Conservation (phyloP, 1,139 yeast genomes). For the Kodamaea sp. region DNA sequence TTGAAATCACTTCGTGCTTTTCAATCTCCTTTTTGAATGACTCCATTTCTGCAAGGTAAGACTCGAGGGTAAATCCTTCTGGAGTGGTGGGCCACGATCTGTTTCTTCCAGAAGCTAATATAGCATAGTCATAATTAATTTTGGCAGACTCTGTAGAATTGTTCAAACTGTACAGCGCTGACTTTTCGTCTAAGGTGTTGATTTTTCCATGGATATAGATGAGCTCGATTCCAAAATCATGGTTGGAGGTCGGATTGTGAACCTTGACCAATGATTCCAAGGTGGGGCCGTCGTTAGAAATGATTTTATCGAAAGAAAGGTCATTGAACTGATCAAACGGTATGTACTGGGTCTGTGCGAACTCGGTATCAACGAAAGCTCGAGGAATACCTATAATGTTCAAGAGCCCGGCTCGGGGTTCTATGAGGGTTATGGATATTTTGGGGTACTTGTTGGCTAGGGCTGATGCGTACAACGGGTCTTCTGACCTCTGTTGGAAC, state of each 20-base stretch:
- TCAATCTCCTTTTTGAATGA: slow-evolving; percentile 26
- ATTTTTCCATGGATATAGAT: slow-evolving; percentile 45
- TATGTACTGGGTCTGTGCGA: slow-evolving; percentile 46
- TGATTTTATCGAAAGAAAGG: slow-evolving; percentile 29
- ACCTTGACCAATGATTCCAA: slow-evolving; percentile 13
- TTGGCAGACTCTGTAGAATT: slow-evolving; percentile 16
- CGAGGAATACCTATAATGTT: slow-evolving; percentile 54
- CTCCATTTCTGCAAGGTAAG: slow-evolving; percentile 36
- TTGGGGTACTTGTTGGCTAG: slow-evolving; percentile 14
- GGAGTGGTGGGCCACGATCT: slow-evolving; percentile 60
- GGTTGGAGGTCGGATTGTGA: slow-evolving; percentile 16
- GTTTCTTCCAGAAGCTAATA: slow-evolving; percentile 53
- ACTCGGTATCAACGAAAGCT: slow-evolving; percentile 46
- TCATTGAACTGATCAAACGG: slow-evolving; percentile 33
- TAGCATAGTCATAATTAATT: slow-evolving; percentile 49
- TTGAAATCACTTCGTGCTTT: slow-evolving; percentile 26
- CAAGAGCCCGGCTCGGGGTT: slow-evolving; percentile 54
- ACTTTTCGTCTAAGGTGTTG: slow-evolving; percentile 27
- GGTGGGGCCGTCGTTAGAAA: slow-evolving; percentile 24
- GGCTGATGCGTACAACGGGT: slow-evolving; percentile 13
- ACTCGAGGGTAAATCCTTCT: slow-evolving; percentile 28
- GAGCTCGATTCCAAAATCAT: slow-evolving; percentile 19
- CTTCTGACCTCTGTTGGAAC: slow-evolving; percentile 18
- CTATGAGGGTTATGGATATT: slow-evolving; percentile 44
- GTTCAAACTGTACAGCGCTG: slow-evolving; percentile 25